Evolutionary conservation across 176 grass and related monocot genomes (phyloP), one percentile per base, ranked within the genome.

Genomic region (Rhipidocladum racemiflorum): DNA sequence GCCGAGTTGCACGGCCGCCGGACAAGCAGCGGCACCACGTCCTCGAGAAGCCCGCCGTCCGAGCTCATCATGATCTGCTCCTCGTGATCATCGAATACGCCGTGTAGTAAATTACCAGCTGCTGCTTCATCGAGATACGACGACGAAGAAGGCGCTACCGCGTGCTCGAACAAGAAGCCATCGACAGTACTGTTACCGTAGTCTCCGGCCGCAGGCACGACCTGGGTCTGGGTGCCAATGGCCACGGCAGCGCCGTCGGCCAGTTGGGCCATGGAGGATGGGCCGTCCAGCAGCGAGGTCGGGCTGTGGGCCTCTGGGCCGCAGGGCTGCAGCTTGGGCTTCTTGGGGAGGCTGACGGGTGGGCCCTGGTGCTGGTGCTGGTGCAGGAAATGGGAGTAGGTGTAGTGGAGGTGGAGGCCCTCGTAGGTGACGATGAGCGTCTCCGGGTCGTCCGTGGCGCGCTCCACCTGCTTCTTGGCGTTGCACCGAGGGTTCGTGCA

Each of bases 401-500:
- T 88, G 65, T 93, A 97, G 85, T 97, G 95, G 4, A 97, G 95
- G 65, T 97, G 95, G 70, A 97, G 92, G 32, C 95, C 95, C 77
- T 94, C 95, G 68, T 97, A 97, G 39, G 92, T 97, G 30, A 97
- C 86, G 5, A 93, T 20, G 6, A 94, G 65, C 0, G 88, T 86
- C 32, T 93, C 90, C 4, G 95, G 78, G 70, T 97, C 92, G 28
- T 94, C 95, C n/a, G 28, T 79, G 6, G 90, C 88, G 10, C 84
- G 88, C 81, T 97, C 95, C 63, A 97, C 92, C 74, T 93, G 95
- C 86, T 93, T 97, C 81, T 97, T 97, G 2, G 95, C 95, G 51
- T 91, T 93, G 90, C 95, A 97, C 39, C 95, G 84, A 15, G 95
- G 95, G 70, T 97, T 97, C 82, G 92, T 97, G 95, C 95, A 97